A percentile compares a stretch with the other conserved stretches of the same genome.
These are phyloP conservation scores for Apophysomyces ossiformis DNA, from an alignment of 371 early-diverging fungal species.

Conservation along the genomic window DNA sequence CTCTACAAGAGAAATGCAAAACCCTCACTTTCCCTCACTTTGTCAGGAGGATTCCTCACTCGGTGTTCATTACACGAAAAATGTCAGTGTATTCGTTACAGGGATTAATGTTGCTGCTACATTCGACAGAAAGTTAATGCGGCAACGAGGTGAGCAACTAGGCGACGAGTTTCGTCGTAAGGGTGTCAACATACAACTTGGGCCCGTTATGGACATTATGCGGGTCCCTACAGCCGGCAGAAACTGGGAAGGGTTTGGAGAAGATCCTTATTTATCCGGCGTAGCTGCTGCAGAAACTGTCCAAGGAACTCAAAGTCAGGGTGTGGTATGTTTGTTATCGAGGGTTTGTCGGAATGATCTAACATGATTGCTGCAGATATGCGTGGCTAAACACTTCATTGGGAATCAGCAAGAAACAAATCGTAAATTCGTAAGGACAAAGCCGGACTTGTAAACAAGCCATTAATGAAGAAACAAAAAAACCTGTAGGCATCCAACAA, in stretches of 20 bases:
- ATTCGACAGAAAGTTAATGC: constrained; percentile 44
- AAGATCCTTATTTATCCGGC: constrained; percentile 55
- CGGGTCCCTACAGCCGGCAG: constrained; percentile 50
- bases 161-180: constrained; percentile 52
- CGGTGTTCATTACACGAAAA: constrained; percentile 40
- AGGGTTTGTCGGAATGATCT: background rate
- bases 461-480: background rate
- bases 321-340: constrained; percentile 27
- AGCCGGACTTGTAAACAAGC: background rate
- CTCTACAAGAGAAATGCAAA: background rate
- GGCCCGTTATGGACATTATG: constrained; percentile 31
- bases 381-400: constrained; percentile 58
- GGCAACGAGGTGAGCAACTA: constrained; percentile 39
- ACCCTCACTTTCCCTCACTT: background rate
- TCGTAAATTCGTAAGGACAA: constrained; percentile 12
- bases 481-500: constrained; percentile 21
- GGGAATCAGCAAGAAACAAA: constrained; percentile 54
- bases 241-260: constrained; percentile 56
- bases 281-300: constrained; percentile 23
- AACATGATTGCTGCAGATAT: constrained; percentile 29
- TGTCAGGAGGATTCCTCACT: constrained; percentile 1
- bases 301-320: constrained; percentile 31
- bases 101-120: constrained; percentile 55
- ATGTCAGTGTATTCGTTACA: constrained; percentile 45
- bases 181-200: constrained; percentile 49